Evolutionary conservation across 495 filamentous ascomycete species (phyloP), one percentile per base, ranked within the genome.

Genomic region (Tuber borchii): DNA sequence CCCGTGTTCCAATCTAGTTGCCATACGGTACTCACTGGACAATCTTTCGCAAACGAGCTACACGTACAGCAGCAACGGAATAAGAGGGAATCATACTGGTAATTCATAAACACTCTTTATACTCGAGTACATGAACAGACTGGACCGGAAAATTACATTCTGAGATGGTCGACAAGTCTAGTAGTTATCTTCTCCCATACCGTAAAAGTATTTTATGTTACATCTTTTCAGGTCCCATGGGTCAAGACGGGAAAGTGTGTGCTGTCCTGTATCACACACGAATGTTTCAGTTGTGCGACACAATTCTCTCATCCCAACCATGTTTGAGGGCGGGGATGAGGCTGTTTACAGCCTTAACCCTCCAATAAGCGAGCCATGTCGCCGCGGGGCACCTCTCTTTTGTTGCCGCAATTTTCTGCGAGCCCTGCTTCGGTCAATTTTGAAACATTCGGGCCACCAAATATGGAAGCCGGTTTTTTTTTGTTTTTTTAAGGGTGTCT

Each of bases 1-100:
- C 78, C 78, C 76, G 70, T 70, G 70, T 79, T 79, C 75, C 73
- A 79, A 31, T 65, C 56, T 31, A 17, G 56, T 65, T 65, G 26
- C 26, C 26, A 65, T 65, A 65, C 10, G 56, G 26, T 16, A 65
- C n/a, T 31, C n/a, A 12, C n/a, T n/a, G 31, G n/a, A 65, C n/a
- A 65, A 65, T 65, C 56, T 31, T 65, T 17, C 31, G 56, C 56
- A 65, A 31, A 65, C 14, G 56, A 12, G 56, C 56, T 6, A 31
- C n/a, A 10, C 10, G 12, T 31, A 43, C 42, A 40, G 42, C 9
- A 65, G n/a, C 26, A 12, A 65, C 12, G 10, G 56, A 31, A 31
- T 4, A 5, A 65, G 26, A 65, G 56, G 56, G 12, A n/a, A 31
- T 65, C 56, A 65, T 65, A 40, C 39, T 4, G 39, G 5, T 40